Percentiles rank a stretch among this genome's conserved stretches.
These are phyloP conservation scores for Whalleya microplaca DNA, from an alignment of 2,329 filamentous ascomycete species.

Conservation along the genomic window DNA sequence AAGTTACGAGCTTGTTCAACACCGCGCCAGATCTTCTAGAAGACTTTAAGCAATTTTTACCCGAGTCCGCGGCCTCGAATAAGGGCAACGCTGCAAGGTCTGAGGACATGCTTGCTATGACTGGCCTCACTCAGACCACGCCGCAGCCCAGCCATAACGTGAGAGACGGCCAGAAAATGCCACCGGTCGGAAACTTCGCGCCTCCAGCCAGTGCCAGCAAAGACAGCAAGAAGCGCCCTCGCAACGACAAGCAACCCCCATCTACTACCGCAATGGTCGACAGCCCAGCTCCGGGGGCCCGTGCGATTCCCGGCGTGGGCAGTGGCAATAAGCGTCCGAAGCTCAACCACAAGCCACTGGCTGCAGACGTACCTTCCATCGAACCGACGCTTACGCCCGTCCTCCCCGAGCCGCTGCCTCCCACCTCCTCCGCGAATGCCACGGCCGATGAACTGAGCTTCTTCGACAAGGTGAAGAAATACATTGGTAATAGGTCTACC, in stretches of 20 bases:
- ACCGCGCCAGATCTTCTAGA: constrained; percentile 92
- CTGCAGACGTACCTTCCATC: constrained; percentile 63
- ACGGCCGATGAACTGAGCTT: constrained; percentile 86
- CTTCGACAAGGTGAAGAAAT: constrained; percentile 97
- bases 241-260: constrained; percentile 58
- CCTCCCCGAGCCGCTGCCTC: constrained; percentile 84
- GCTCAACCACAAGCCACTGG: constrained; percentile 68
- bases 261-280: constrained; percentile 50
- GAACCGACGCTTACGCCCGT: constrained; percentile 89
- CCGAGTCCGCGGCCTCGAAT: constrained; percentile 74
- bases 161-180: constrained; percentile 75
- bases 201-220: constrained; percentile 80
- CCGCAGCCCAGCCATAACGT: constrained; percentile 55
- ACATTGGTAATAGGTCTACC: constrained; percentile 85
- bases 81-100: constrained; percentile 63
- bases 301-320: constrained; percentile 41
- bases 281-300: constrained; percentile 43
- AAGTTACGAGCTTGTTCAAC: constrained; percentile 93
- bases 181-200: constrained; percentile 93
- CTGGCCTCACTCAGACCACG: constrained; percentile 51
- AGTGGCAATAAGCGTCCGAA: constrained; percentile 69
- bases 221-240: constrained; percentile 86
- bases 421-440: constrained; percentile 72
- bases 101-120: constrained; percentile 67
- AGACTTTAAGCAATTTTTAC: constrained; percentile 98